phyloP scores from a whole-genome alignment of 345 rosid species.

The Populus tremula region DNA sequence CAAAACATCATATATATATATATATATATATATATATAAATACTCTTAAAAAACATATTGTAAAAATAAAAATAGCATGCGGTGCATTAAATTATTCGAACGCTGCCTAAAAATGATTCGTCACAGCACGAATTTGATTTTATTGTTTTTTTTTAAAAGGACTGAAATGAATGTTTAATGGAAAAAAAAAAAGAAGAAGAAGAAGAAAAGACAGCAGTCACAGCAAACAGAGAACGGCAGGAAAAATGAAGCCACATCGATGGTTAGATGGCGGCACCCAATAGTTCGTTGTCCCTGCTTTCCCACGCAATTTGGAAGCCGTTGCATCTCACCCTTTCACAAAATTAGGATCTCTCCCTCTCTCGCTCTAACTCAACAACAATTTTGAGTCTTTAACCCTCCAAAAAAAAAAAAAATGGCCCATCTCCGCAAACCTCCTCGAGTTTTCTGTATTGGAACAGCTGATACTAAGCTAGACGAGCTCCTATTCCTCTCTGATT shows the following conservation, averaged over 20 bases:
- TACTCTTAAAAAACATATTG: no score
- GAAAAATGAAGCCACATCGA: no score
- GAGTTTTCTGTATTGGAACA: slow-evolving; percentile 79
- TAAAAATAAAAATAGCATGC: no score
- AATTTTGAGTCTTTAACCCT: neutral
- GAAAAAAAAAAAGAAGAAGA: no score
- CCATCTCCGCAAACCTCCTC: slow-evolving; percentile 11
- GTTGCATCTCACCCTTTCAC: neutral
- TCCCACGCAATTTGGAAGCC: neutral
- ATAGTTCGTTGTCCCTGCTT: neutral
- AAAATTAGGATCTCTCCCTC: neutral
- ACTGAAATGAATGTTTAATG: no score
- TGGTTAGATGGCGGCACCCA: neutral
- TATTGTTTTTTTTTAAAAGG: no score
- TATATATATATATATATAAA: no score
- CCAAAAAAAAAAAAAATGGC: neutral
- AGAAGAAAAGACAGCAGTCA: no score
- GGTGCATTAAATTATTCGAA: no score
- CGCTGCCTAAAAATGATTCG: no score
- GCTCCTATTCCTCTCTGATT: slow-evolving; percentile 64
- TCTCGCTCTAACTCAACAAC: neutral
- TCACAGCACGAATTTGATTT: no score
- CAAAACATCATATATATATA: no score
- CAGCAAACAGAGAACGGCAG: neutral
- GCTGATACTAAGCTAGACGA: slow-evolving; percentile 85